Percentiles rank a stretch among this genome's conserved stretches.
Conservation (phyloP, 2,329 filamentous ascomycete genomes). For the Sarocladiaceae sp. region DNA sequence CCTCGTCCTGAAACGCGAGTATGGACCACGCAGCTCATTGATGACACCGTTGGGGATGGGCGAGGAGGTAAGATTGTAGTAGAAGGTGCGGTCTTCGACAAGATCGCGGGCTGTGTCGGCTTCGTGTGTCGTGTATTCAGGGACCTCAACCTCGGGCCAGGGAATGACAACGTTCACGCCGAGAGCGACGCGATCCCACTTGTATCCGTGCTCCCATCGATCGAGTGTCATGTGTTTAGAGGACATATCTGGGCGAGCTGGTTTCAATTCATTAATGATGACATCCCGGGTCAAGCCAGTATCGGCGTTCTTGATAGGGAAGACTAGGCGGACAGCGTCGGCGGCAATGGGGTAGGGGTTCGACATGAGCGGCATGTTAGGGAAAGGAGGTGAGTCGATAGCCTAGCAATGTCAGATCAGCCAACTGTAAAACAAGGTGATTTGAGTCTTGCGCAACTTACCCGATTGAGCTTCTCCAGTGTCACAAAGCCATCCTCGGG, state of each 20-base stretch:
- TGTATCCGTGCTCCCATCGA: slow-evolving; percentile 33
- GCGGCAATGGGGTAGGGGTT: slow-evolving; percentile 49
- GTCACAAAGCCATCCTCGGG: slow-evolving; percentile 47
- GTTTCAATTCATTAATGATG: slow-evolving; percentile 65
- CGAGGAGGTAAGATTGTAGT: slow-evolving; percentile 67
- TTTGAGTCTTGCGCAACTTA: slow-evolving; percentile 31
- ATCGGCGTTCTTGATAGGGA: slow-evolving; percentile 60
- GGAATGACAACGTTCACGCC: slow-evolving; percentile 68
- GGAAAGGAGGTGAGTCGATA: slow-evolving; percentile 12
- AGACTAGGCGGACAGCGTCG: slow-evolving; percentile 72
- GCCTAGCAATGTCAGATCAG: slow-evolving; percentile 15
- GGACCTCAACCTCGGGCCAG: slow-evolving; percentile 58
- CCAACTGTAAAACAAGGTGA: not conserved
- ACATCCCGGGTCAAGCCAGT: slow-evolving; percentile 65
- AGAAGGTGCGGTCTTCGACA: slow-evolving; percentile 68
- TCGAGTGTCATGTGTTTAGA: slow-evolving; percentile 35
- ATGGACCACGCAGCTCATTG: slow-evolving; percentile 80
- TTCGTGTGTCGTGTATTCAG: slow-evolving; percentile 46
- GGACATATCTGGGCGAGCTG: slow-evolving; percentile 41
- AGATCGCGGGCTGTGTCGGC: slow-evolving; percentile 70
- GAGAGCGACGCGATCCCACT: slow-evolving; percentile 55
- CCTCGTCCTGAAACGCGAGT: slow-evolving; percentile 72
- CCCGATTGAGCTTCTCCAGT: slow-evolving; percentile 59
- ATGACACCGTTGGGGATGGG: slow-evolving; percentile 76
- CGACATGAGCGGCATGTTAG: slow-evolving; percentile 5